Evolutionary conservation across 495 filamentous ascomycete species (phyloP).

Genomic region (Xylaria cubensis): DNA sequence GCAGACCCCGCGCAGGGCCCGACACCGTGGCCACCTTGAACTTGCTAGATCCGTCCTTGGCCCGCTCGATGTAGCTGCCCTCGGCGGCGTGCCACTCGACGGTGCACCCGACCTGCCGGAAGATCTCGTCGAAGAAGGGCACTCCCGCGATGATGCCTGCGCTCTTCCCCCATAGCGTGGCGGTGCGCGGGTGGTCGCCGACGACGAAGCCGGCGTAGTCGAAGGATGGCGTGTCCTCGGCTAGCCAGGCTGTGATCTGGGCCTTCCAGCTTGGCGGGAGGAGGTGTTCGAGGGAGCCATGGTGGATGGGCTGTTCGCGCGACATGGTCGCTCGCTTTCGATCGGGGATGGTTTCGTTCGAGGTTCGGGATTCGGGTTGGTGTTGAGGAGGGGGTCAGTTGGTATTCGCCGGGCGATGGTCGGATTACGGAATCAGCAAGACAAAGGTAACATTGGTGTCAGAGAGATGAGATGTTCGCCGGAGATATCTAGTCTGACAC

Average conservation of each 20-base stretch:
- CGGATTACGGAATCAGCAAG: neutral
- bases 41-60: constrained; percentile 58
- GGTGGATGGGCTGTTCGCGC: constrained; percentile 41
- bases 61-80: constrained; percentile 65
- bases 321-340: neutral
- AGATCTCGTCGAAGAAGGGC: constrained; percentile 96
- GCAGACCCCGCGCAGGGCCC: constrained; percentile 82
- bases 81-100: constrained; percentile 88
- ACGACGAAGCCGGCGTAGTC: constrained; percentile 98
- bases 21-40: constrained; percentile 77
- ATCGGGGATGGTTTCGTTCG: neutral
- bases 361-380: neutral
- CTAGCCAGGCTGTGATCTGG: constrained; percentile 81
- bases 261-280: constrained; percentile 85
- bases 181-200: constrained; percentile 76
- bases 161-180: constrained; percentile 88
- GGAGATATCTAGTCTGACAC: neutral
- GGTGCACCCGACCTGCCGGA: constrained; percentile 83
- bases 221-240: constrained; percentile 93
- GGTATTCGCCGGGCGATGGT: neutral
- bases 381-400: neutral
- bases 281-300: constrained; percentile 80
- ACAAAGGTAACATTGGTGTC: neutral
- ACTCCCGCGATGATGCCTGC: constrained; percentile 86
- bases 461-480: neutral